A percentile compares a stretch with the other conserved stretches of the same genome.
Conservation (phyloP, 306 rosid species). For the Quercus robur region DNA sequence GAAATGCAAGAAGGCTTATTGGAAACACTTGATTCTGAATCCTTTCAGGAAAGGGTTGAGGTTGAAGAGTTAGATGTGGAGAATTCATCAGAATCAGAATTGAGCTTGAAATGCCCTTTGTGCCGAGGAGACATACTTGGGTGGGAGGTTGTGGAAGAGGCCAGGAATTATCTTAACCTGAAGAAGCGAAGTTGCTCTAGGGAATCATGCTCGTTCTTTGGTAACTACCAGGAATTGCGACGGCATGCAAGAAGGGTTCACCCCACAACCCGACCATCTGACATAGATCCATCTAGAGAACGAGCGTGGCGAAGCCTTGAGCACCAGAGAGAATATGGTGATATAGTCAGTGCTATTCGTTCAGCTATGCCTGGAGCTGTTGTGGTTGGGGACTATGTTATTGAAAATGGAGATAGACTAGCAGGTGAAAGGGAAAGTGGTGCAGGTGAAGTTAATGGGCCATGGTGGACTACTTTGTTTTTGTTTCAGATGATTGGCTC, state of each 20-base stretch:
- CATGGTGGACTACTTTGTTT: constrained; percentile 72
- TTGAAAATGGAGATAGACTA: constrained; percentile 81
- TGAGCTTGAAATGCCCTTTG: constrained; percentile 76
- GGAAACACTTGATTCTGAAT: constrained; percentile 77
- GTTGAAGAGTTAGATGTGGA: constrained; percentile 54
- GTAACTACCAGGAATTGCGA: constrained; percentile 83
- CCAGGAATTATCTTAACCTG: constrained; percentile 71
- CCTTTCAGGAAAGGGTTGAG: constrained; percentile 60
- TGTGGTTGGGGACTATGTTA: constrained; percentile 78
- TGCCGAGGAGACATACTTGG: constrained; percentile 76
- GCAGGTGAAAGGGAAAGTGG: constrained; percentile 48
- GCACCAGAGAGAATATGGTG: constrained; percentile 86
- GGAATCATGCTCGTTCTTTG: constrained; percentile 79
- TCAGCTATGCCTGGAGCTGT: constrained; percentile 87
- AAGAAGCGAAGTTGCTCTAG: constrained; percentile 92
- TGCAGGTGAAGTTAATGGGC: constrained; percentile 41
- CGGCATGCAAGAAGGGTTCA: constrained; percentile 91
- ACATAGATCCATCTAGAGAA: constrained; percentile 73
- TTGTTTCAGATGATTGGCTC: constrained; percentile 84
- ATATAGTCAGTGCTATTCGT: constrained; percentile 84
- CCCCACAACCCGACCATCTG: constrained; percentile 74
- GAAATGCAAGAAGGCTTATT: constrained; percentile 53
- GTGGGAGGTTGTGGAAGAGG: constrained; percentile 90
- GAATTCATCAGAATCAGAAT: constrained; percentile 54
- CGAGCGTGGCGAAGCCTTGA: constrained; percentile 80